A percentile compares a stretch with the other conserved stretches of the same genome.
Conservation (phyloP, 2,329 filamentous ascomycete species). For the Trichoderma sp. region DNA sequence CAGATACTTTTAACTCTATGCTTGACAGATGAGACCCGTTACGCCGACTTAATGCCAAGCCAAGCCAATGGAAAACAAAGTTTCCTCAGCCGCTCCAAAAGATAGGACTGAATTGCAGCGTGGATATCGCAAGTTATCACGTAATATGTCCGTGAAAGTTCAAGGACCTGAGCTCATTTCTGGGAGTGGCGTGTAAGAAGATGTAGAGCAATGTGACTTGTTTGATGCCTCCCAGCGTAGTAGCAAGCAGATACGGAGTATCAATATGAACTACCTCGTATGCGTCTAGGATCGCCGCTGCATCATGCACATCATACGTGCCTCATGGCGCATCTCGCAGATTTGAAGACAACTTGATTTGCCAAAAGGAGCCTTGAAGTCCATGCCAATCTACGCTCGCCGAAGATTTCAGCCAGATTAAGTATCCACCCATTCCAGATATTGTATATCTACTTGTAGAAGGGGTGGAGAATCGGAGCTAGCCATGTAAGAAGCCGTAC, state of each 20-base stretch:
- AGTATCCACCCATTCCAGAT: neutral
- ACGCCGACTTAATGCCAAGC: neutral
- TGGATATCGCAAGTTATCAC: neutral
- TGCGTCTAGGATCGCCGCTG: neutral
- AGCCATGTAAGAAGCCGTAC: constrained; percentile 1
- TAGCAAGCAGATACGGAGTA: neutral
- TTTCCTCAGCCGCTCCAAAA: neutral
- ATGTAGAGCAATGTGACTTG: neutral
- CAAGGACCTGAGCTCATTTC: neutral
- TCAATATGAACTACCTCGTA: neutral
- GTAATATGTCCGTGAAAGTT: neutral
- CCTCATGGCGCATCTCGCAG: neutral
- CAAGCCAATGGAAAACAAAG: neutral
- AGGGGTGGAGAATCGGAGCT: constrained; percentile 2
- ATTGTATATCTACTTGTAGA: neutral
- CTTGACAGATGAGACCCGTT: neutral
- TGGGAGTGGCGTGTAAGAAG: neutral
- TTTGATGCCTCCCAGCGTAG: neutral
- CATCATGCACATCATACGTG: neutral
- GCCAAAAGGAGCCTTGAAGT: neutral
- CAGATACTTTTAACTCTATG: neutral
- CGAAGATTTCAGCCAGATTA: neutral
- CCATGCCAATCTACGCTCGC: neutral
- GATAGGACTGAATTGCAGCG: neutral
- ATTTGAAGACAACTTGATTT: neutral